Evolutionary conservation across 441 rosid genomes (phyloP).

Genomic region (Erodium texanum): DNA sequence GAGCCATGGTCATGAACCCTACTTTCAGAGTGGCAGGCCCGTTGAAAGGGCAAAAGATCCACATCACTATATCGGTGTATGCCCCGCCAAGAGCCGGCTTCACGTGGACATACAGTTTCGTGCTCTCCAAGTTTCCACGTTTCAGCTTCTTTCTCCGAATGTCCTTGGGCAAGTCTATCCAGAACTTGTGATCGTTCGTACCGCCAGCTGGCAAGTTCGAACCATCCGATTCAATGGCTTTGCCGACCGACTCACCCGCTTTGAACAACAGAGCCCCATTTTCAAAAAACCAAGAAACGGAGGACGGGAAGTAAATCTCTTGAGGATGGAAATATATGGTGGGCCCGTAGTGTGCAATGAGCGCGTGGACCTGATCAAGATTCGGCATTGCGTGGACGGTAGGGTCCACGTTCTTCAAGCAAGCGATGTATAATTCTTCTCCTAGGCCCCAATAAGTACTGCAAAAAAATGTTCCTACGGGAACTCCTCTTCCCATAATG

Average conservation of each 20-base stretch:
- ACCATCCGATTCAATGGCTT: conserved; percentile 41
- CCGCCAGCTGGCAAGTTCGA: conserved; percentile 67
- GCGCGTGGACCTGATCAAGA: conserved; percentile 51
- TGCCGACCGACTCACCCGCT: conserved; percentile 31
- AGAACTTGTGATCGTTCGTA: conserved; percentile 48
- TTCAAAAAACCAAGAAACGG: conserved; percentile 67
- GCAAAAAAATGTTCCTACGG: conserved; percentile 65
- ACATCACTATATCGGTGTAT: conserved; percentile 68
- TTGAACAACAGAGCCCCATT: conserved; percentile 52
- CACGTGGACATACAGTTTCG: conserved; percentile 64
- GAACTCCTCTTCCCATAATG: conserved; percentile 53
- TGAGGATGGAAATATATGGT: conserved; percentile 59
- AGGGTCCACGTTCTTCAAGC: conserved; percentile 53
- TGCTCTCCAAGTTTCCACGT: conserved; percentile 53
- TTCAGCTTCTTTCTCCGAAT: conserved; percentile 30
- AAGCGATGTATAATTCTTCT: conserved; percentile 30
- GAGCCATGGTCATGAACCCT: conserved; percentile 35
- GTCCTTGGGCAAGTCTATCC: conserved; percentile 69
- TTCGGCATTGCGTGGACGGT: conserved; percentile 64
- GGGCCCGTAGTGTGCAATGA: conserved; percentile 63
- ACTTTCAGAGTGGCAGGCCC: conserved; percentile 72
- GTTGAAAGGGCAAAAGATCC: conserved; percentile 83
- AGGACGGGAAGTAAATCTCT: conserved; percentile 69
- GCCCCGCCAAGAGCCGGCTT: conserved; percentile 77
- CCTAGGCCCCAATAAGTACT: conserved; percentile 29